These are phyloP conservation scores for Botrytis fabae DNA, from an alignment of 2,329 filamentous ascomycete species.

Conservation along the genomic window DNA sequence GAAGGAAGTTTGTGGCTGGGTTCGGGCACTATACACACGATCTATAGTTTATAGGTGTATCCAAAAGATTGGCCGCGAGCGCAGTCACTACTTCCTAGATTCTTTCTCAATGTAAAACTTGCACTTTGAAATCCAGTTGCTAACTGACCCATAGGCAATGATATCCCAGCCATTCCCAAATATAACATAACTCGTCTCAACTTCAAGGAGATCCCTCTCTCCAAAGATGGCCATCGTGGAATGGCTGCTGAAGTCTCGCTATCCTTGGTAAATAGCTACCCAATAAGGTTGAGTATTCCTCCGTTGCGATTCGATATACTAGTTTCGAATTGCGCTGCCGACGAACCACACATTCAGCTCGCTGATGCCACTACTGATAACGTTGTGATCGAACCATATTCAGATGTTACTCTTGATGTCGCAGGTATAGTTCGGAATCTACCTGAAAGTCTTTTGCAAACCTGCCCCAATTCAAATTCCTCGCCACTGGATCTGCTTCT, in stretches of 20 bases:
- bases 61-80: conserved; percentile 13
- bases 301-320: conserved; percentile 81
- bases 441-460: conserved; percentile 68
- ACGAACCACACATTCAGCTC: conserved; percentile 73
- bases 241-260: conserved; percentile 81
- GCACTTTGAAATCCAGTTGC: conserved; percentile 23
- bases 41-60: conserved; percentile 31
- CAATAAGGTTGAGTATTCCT: conserved; percentile 74
- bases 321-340: conserved; percentile 74
- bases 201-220: conserved; percentile 67
- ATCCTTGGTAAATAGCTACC: conserved; percentile 72
- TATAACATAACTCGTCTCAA: conserved; percentile 82
- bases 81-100: conserved; percentile 9
- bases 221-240: conserved; percentile 52
- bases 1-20: conserved; percentile 23
- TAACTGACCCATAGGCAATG: conserved; percentile 50
- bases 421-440: conserved; percentile 71
- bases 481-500: conserved; percentile 86
- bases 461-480: conserved; percentile 73
- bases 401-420: conserved; percentile 67
- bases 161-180: conserved; percentile 75
- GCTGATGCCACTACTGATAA: conserved; percentile 71
- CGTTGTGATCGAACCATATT: conserved; percentile 66
- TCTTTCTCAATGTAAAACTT: background rate
- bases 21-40: conserved; percentile 23